Evolutionary conservation across 257 asterid species (phyloP).

Genomic region (Lavandula angustifolia): DNA sequence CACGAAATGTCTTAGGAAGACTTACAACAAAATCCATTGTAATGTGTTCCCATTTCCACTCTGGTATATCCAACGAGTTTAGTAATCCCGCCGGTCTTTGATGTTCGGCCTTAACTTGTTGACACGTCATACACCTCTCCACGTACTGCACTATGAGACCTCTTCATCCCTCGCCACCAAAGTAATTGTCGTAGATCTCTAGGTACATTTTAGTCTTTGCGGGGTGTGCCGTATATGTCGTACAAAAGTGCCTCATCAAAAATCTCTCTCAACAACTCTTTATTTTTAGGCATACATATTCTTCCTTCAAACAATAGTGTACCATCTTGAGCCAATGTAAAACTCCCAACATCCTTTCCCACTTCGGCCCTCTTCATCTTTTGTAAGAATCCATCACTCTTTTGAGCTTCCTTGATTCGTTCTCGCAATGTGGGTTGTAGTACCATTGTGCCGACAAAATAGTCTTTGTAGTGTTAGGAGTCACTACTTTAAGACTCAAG

Average conservation of each 20-base stretch:
- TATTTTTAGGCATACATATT: background rate
- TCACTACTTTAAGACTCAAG: too few species aligned
- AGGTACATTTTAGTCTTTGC: background rate
- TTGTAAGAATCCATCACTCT: background rate
- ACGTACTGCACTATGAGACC: background rate
- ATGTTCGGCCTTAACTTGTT: background rate
- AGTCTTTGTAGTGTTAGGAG: too few species aligned
- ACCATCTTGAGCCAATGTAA: background rate
- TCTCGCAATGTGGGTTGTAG: background rate
- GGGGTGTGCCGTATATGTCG: background rate
- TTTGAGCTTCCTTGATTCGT: background rate
- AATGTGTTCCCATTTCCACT: too few species aligned
- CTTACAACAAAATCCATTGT: too few species aligned
- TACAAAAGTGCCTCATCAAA: background rate
- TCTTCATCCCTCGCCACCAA: slow-evolving; percentile 2
- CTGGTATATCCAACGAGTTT: too few species aligned
- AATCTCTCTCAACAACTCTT: background rate
- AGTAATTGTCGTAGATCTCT: background rate
- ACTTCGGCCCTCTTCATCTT: background rate
- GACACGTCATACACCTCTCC: background rate
- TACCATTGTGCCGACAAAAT: background rate
- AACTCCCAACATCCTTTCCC: too few species aligned
- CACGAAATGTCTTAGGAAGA: too few species aligned
- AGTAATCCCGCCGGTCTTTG: background rate
- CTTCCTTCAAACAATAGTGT: background rate